These are phyloP conservation scores for Juglanconis sp. DNA, from an alignment of 2,329 filamentous ascomycete genomes.

Conservation along the genomic window DNA sequence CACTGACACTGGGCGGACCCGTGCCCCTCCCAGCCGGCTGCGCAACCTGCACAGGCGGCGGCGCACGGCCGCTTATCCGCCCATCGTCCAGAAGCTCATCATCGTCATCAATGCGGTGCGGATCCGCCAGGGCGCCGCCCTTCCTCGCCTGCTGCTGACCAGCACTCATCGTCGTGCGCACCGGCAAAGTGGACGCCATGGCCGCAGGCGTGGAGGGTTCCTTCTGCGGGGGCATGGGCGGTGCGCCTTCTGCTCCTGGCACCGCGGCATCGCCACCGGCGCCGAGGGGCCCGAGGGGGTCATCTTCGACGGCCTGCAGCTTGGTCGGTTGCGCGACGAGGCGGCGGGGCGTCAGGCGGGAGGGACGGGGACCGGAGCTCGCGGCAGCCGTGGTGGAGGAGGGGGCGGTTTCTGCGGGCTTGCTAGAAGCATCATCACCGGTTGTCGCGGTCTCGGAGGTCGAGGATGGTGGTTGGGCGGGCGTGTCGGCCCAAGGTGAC, in stretches of 20 bases:
- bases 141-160: conserved; percentile 31
- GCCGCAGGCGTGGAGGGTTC: conserved; percentile 43
- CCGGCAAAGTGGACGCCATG: conserved; percentile 37
- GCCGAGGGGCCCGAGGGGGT: conserved; percentile 73
- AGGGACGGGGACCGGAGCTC: conserved; percentile 34
- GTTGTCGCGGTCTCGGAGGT: conserved; percentile 28
- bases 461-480: conserved; percentile 23
- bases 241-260: conserved; percentile 27
- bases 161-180: conserved; percentile 55
- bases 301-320: conserved; percentile 73
- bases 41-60: conserved; percentile 61
- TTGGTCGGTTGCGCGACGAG: conserved; percentile 73
- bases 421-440: conserved; percentile 28
- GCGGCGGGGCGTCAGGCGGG: conserved; percentile 52
- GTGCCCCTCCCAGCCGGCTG: conserved; percentile 50
- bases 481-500: conserved; percentile 52
- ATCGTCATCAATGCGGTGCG: conserved; percentile 69
- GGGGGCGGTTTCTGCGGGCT: conserved; percentile 26
- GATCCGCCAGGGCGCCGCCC: conserved; percentile 43
- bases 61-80: conserved; percentile 56
- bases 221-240: conserved; percentile 68
- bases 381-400: conserved; percentile 28
- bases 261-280: conserved; percentile 33
- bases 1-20: conserved; percentile 74
- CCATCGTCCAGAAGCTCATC: conserved; percentile 45